Evolutionary conservation across 768 basidiomycete species (phyloP), one percentile per base, ranked within the genome.

Genomic region (Tephrocybe rancida): DNA sequence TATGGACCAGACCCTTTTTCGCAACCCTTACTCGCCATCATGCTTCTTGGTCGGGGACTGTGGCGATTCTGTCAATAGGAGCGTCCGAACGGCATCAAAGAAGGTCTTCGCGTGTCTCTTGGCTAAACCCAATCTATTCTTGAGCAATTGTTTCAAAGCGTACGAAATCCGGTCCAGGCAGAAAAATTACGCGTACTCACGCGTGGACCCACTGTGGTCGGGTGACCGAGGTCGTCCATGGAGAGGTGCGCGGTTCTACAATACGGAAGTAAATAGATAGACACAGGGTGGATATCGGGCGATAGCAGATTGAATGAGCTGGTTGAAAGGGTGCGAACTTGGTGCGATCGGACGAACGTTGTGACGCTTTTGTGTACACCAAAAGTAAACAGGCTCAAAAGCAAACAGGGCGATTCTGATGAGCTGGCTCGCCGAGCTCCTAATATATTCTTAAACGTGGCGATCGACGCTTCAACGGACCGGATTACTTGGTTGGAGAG

Each of bases 201-300:
- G n/a, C 2, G 19, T 21, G 10, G 16, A 30, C 39, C 13, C 19
- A 49, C 14, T 3, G 25, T 43, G 39, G 27, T 43, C 49, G 26
- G 37, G 25, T 50, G 49, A 50, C 49, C 49, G 41, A 50, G 38
- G 49, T 42, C 26, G 5, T 42, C 38, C 42, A 29, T 43, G 48
- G 38, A 41, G 39, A 24, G 35, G 14, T 25, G 29, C 18, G 39
- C 24, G 19, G 38, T 42, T 42, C 18, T 7, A 7, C 10, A 38
- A 25, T 26, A 54, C 53, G 52, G 52, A 52, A 50, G 58, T 44
- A 55, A 54, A 47, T 46, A 43, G 22, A 47, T 46, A 43, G 22
- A 24, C 42, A 25, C 42, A 56, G 59, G 52, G 53, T 59, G 51
- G 54, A 34, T 50, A 60, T 64, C 60, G 57, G 62, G 58, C 52